A percentile compares a stretch with the other conserved stretches of the same genome.
Evolutionary conservation across 495 filamentous ascomycete species (phyloP).

Genomic region (Immersiella caudata): DNA sequence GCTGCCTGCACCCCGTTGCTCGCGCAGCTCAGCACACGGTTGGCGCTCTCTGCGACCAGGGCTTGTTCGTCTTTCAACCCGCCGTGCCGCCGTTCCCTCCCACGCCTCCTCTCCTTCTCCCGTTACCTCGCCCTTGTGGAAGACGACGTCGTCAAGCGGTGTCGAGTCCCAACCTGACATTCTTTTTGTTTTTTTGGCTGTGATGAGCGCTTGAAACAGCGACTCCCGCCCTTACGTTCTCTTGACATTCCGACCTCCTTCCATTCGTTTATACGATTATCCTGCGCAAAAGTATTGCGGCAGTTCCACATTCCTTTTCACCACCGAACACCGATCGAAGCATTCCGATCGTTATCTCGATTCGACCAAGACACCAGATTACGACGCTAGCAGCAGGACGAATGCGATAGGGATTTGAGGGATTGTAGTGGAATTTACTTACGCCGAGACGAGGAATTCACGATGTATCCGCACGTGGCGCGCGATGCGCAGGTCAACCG

Average conservation of each 20-base stretch:
- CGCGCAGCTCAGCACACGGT: background rate
- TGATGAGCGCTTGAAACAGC: constrained; percentile 24
- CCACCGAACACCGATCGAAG: constrained; percentile 2
- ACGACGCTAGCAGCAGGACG: constrained; percentile 8
- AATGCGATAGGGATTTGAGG: background rate
- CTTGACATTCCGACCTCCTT: constrained; percentile 8
- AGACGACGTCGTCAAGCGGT: constrained; percentile 13
- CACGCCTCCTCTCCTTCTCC: constrained; percentile 18
- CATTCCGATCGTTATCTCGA: constrained; percentile 7
- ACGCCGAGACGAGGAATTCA: background rate
- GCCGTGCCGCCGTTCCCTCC: constrained; percentile 17
- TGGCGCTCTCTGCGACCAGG: constrained; percentile 7
- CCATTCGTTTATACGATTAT: constrained; percentile 18
- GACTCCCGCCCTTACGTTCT: constrained; percentile 27
- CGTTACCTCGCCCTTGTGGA: constrained; percentile 10
- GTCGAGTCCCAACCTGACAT: constrained; percentile 20
- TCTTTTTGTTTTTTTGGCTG: constrained; percentile 11
- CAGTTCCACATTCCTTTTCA: constrained; percentile 21
- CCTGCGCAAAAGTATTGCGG: constrained; percentile 17
- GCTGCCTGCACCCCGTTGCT: background rate
- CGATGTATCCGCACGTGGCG: constrained; percentile 14
- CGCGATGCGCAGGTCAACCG: constrained; percentile 14
- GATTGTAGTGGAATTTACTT: background rate
- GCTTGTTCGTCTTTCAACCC: constrained; percentile 11
- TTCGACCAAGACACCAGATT: constrained; percentile 4